phyloP scores from a whole-genome alignment of 345 rosid genomes.

The Lepidium aucheri region DNA sequence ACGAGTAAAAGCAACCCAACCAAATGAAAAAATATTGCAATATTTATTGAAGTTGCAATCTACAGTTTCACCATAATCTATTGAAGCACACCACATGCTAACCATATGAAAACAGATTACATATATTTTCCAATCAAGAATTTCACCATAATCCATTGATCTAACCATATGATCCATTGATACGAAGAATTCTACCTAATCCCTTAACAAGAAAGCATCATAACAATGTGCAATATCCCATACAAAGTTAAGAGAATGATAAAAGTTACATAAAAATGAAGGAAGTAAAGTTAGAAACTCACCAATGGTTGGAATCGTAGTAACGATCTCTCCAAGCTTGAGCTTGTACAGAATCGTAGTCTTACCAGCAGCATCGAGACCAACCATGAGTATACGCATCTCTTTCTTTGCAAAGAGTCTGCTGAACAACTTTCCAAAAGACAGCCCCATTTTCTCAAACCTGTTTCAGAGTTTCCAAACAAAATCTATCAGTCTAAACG shows the following conservation, averaged over 20 bases:
- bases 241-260: neutral
- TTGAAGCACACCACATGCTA: too few species aligned
- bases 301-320: conserved; percentile 75
- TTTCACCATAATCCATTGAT: too few species aligned
- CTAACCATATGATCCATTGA: too few species aligned
- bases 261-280: neutral
- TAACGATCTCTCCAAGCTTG: conserved; percentile 67
- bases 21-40: too few species aligned
- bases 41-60: too few species aligned
- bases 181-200: too few species aligned
- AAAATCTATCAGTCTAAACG: neutral
- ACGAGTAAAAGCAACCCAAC: too few species aligned
- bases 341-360: conserved; percentile 71
- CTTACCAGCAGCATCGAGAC: conserved; percentile 45
- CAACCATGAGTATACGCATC: conserved; percentile 35
- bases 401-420: conserved; percentile 49
- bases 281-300: conserved; percentile 4
- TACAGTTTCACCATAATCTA: too few species aligned
- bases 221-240: neutral
- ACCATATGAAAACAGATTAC: too few species aligned
- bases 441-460: conserved; percentile 47
- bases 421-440: conserved; percentile 58
- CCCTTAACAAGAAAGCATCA: neutral
- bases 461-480: conserved; percentile 3
- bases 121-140: too few species aligned